Evolutionary conservation across 2,329 filamentous ascomycete species (phyloP), one percentile per base, ranked within the genome.

Genomic region (Fusarium robinianum): DNA sequence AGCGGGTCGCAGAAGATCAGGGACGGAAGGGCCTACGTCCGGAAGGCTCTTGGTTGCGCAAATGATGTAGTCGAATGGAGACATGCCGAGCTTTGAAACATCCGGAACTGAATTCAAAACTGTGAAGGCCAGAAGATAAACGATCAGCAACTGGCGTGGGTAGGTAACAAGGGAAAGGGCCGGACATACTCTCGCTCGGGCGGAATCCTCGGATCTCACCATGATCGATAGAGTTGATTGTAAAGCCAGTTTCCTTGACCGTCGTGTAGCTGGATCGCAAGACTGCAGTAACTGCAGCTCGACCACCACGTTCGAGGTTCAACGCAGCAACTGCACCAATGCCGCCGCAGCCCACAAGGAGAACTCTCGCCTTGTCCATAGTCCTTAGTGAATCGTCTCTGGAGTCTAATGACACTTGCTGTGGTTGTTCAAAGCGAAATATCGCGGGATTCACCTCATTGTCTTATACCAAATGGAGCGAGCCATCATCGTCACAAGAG

Each of bases 41-140:
- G 58, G 55, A 25, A 53, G 51, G 29, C 57, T 61, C 27, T 61
- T 61, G 31, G 58, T 61, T 18, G 55, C 49, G 37, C 53, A 57
- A 16, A 61, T 27, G 8, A 61, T 40, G 46, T 57, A 61, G 35
- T 61, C 58, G 39, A 61, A 61, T 6, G 54, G 54, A 3, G 33
- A n/a, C 8, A 46, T 41, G 12, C 25, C 33, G 15, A 30, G 6
- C 25, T 54, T 24, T 31, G 46, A 51, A 25, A 52, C 51, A 30
- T 61, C 41, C 32, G 58, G 57, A 15, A 61, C 44, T 15, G 41
- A 27, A 12, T 38, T 22, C 9, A 60, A 15, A 18, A 58, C 57
- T 60, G 25, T 46, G 14, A 27, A 18, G 10, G 21, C 14, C 23
- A 25, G 19, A 15, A 25, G 17, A 15, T n/a, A n/a, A n/a, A n/a